A percentile compares a stretch with the other conserved stretches of the same genome.
Conservation (phyloP, 352 stramenopile genomes). For the Phytophthora crassamura region DNA sequence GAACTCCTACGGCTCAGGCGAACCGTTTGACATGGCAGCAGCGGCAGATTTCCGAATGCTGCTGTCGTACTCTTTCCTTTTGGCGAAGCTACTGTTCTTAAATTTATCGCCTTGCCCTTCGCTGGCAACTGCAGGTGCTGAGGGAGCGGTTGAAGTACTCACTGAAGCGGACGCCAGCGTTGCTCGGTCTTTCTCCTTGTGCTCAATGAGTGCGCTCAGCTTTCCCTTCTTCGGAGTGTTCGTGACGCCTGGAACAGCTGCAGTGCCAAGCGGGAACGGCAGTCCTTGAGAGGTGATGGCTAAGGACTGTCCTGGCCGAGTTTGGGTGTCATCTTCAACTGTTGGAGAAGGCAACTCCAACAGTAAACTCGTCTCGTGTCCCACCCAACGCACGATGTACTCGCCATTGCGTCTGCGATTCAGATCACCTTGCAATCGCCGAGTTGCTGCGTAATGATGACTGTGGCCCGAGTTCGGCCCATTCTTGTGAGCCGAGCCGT, state of each 20-base stretch:
- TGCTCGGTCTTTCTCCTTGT: constrained; percentile 54
- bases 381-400: constrained; percentile 85
- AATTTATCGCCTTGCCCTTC: constrained; percentile 49
- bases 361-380: constrained; percentile 83
- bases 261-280: constrained; percentile 21
- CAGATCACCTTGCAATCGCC: constrained; percentile 76
- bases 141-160: constrained; percentile 11
- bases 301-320: constrained; percentile 29
- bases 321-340: constrained; percentile 55
- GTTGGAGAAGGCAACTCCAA: constrained; percentile 62
- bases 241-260: constrained; percentile 38
- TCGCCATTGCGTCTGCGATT: constrained; percentile 85
- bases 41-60: constrained; percentile 51
- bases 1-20: constrained; percentile 29
- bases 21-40: constrained; percentile 20
- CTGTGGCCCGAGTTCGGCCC: constrained; percentile 67
- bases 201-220: constrained; percentile 59
- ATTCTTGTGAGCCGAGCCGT: constrained; percentile 62
- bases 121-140: not conserved
- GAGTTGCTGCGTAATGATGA: constrained; percentile 81
- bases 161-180: constrained; percentile 8
- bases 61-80: constrained; percentile 75
- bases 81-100: constrained; percentile 77
- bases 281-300: constrained; percentile 19
- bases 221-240: constrained; percentile 69